Percentiles rank a stretch among this genome's conserved stretches.
Conservation (phyloP, 306 rosid genomes). For the Prunus campanulata region DNA sequence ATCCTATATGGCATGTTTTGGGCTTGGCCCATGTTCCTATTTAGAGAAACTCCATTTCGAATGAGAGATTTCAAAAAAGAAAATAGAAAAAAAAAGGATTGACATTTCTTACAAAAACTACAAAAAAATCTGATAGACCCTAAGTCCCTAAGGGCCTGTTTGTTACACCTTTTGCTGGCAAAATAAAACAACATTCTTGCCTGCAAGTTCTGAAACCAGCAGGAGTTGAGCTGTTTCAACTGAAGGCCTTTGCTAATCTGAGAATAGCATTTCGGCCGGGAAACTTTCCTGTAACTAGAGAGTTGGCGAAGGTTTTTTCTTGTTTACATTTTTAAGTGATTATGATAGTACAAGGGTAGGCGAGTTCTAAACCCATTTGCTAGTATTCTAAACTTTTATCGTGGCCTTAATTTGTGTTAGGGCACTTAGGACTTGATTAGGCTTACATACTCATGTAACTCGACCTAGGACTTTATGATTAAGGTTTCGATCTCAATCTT, state of each 20-base stretch:
- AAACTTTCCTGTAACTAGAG: background rate
- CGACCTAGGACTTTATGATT: too few relatives aligned
- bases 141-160: too few relatives aligned
- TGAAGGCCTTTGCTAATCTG: background rate
- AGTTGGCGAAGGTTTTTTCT: background rate
- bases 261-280: constrained; percentile 4
- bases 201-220: background rate
- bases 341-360: background rate
- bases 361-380: background rate
- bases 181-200: background rate
- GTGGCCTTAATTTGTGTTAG: background rate
- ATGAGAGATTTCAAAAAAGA: too few relatives aligned
- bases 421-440: too few relatives aligned
- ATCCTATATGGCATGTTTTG: too few relatives aligned
- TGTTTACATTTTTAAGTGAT: constrained; percentile 7
- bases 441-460: too few relatives aligned
- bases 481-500: too few relatives aligned
- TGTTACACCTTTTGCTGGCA: background rate
- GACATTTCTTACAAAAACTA: too few relatives aligned
- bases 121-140: too few relatives aligned
- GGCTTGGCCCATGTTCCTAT: too few relatives aligned
- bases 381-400: background rate
- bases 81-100: too few relatives aligned
- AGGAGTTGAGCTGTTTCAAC: constrained; percentile 19
- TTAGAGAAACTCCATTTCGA: too few relatives aligned